Percentiles rank a stretch among this genome's conserved stretches.
Conservation (phyloP, 2,329 filamentous ascomycete species). For the Leptographium radiaticola region DNA sequence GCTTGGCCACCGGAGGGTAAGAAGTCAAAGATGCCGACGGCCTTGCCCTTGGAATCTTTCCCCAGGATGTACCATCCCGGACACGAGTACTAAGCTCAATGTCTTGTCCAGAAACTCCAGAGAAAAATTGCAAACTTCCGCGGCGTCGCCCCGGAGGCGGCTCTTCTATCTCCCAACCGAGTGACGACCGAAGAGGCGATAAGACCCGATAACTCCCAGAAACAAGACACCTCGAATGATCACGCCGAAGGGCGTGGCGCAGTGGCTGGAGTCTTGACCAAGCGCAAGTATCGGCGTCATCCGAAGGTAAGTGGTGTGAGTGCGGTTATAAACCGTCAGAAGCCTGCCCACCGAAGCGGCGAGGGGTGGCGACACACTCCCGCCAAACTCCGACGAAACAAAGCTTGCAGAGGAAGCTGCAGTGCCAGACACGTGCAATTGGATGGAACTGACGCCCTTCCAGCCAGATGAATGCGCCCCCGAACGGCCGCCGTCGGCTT, state of each 20-base stretch:
- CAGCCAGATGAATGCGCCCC: constrained; percentile 69
- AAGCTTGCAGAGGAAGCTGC: background rate
- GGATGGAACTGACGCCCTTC: background rate
- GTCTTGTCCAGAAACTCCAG: constrained; percentile 57
- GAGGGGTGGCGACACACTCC: background rate
- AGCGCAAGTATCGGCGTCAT: constrained; percentile 66
- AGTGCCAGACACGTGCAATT: background rate
- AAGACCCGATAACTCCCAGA: constrained; percentile 27
- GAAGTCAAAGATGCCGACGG: constrained; percentile 15
- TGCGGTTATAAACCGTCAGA: background rate
- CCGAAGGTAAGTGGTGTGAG: constrained; percentile 43
- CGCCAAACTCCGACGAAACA: background rate
- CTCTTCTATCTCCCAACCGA: constrained; percentile 34
- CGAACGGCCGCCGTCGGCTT: constrained; percentile 67
- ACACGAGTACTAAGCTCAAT: background rate
- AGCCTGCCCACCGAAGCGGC: background rate
- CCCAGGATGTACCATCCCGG: background rate
- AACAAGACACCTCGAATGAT: constrained; percentile 3
- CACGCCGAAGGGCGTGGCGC: constrained; percentile 31
- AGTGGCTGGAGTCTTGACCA: constrained; percentile 31
- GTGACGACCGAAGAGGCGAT: constrained; percentile 43
- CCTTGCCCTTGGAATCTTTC: background rate
- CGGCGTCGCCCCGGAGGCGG: constrained; percentile 43
- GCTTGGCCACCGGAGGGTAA: constrained; percentile 66
- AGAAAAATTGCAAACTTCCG: constrained; percentile 64